Evolutionary conservation across 73 alveolate species (phyloP), one percentile per base, ranked within the genome.

Genomic region (Stentor roeselii): DNA sequence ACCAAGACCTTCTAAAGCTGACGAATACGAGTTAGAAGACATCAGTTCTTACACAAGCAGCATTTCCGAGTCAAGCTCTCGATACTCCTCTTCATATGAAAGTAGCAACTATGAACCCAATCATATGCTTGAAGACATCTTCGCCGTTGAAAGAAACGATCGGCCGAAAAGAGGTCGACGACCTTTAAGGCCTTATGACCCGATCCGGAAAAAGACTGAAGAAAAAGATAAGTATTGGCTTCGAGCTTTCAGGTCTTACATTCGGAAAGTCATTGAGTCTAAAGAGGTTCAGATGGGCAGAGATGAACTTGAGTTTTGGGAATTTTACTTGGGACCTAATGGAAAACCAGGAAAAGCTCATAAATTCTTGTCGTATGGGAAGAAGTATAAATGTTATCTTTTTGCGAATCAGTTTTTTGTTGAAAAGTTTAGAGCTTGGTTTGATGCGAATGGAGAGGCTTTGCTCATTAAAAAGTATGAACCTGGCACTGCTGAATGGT

Each of bases 151-250:
- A n/a, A 21, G 37, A 67, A 67, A 67, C 11, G 80, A 67, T 11
- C 21, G 37, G 34, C n/a, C 41, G 41, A 67, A 67, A 67, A 67
- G 80, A 34, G 80, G 80, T 0, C 80, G 80, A 67, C 21, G 80
- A 32, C 80, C 41, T 1, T 11, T 67, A 27, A 0, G 80, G 42
- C 80, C 80, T 1, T 32, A 67, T 21, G 80, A 67, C 41, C 80
- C 80, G 41, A 67, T 67, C 14, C 37, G 80, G 34, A 67, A 67
- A 32, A 67, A 67, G 37, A 67, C 80, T 21, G 80, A 67, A 67
- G 80, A 67, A 67, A 67, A 67, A 34, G 80, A 67, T 2, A 67
- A 67, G 80, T 67, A 67, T 67, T 67, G 80, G 80, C 80, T 67
- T 67, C 0, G 80, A 34, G 80, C 80, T 34, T 67, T 67, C 2